Evolutionary conservation across 2,329 filamentous ascomycete species (phyloP).

Genomic region (Cercospora sesami): DNA sequence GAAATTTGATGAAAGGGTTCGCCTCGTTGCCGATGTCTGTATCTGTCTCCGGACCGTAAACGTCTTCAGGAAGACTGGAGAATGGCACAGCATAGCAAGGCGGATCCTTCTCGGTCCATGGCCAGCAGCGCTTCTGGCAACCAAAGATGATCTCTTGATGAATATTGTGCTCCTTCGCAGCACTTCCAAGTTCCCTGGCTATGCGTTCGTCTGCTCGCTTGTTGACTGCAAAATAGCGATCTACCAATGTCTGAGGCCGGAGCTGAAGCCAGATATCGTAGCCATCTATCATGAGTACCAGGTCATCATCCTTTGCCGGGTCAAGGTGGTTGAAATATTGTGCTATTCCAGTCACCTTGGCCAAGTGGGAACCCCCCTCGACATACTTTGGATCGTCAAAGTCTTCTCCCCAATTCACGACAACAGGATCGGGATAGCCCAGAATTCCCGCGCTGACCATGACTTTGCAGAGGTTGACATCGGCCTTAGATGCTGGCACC

Average conservation of each 20-base stretch:
- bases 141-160: conserved; percentile 58
- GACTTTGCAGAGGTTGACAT: conserved; percentile 33
- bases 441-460: conserved; percentile 30
- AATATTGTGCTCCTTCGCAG: conserved; percentile 40
- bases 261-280: conserved; percentile 66
- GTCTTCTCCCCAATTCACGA: conserved; percentile 30
- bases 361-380: conserved; percentile 38
- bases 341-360: conserved; percentile 33
- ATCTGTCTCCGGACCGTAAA: conserved; percentile 52
- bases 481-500: conserved; percentile 28
- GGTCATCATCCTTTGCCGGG: conserved; percentile 45
- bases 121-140: conserved; percentile 56
- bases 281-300: conserved; percentile 64
- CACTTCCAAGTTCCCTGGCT: conserved; percentile 36
- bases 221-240: conserved; percentile 45
- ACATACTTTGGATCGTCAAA: conserved; percentile 24
- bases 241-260: conserved; percentile 61
- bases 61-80: conserved; percentile 52
- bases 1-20: conserved; percentile 41
- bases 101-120: conserved; percentile 45
- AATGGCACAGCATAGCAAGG: conserved; percentile 56
- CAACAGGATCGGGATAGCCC: conserved; percentile 31
- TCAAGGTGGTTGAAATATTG: conserved; percentile 29
- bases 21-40: conserved; percentile 46
- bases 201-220: conserved; percentile 48